A percentile compares a stretch with the other conserved stretches of the same genome.
These are phyloP conservation scores for Suhomyces taliae DNA, from an alignment of 1,139 yeast genomes.

Conservation along the genomic window DNA sequence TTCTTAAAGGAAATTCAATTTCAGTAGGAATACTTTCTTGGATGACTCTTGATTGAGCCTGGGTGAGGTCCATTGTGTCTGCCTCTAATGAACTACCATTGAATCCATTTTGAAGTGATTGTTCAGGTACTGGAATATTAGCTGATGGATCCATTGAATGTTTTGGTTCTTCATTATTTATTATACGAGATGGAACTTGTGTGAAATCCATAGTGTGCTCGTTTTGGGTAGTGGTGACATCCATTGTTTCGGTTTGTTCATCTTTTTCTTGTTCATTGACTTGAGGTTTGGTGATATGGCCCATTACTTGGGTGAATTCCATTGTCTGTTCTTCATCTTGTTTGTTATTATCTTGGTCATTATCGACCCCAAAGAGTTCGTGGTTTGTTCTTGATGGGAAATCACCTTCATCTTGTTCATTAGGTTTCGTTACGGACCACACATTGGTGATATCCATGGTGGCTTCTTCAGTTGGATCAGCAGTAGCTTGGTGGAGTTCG, in stretches of 20 bases:
- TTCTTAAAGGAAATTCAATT: too few relatives aligned
- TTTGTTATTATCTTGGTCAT: background rate
- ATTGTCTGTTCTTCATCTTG: constrained; percentile 13
- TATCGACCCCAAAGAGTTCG: background rate
- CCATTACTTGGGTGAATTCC: constrained; percentile 14
- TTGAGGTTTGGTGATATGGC: background rate
- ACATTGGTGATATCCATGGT: constrained; percentile 16
- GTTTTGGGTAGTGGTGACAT: constrained; percentile 7
- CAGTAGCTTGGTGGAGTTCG: constrained; percentile 7
- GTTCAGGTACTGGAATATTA: too few relatives aligned
- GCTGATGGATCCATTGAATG: background rate
- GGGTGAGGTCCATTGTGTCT: constrained; percentile 1
- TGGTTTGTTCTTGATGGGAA: background rate
- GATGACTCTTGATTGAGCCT: background rate
- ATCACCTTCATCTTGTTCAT: background rate
- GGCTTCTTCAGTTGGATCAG: constrained; percentile 8
- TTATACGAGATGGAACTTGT: background rate
- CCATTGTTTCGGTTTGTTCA: constrained; percentile 6
- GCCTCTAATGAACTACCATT: background rate
- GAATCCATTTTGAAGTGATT: too few relatives aligned
- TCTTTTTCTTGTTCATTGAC: background rate
- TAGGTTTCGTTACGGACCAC: constrained; percentile 3
- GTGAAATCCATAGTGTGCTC: background rate
- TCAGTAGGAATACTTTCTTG: too few relatives aligned
- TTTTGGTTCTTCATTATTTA: background rate